These are phyloP conservation scores for Floccularia luteovirens DNA, from an alignment of 768 basidiomycete species.

Conservation along the genomic window DNA sequence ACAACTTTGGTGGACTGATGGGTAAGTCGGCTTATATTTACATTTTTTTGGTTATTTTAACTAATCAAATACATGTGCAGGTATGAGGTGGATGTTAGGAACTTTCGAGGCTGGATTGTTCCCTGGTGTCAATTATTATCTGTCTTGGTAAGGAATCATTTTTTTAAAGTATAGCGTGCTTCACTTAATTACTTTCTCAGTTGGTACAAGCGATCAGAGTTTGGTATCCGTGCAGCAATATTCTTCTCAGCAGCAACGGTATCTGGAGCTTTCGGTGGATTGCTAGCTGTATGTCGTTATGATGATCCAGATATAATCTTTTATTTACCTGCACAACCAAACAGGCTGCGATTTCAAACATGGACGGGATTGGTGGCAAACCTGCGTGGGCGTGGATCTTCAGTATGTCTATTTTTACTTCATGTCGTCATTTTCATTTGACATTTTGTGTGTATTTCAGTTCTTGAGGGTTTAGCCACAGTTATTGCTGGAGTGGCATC, in stretches of 20 bases:
- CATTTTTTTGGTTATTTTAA: neutral
- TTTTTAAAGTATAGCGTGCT: conserved; percentile 2
- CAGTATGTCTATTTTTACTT: conserved; percentile 22
- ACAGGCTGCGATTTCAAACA: conserved; percentile 58
- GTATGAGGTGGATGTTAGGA: conserved; percentile 66
- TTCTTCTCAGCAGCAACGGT: conserved; percentile 78
- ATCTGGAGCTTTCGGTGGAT: conserved; percentile 76
- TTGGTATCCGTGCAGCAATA: conserved; percentile 56
- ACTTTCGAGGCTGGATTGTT: conserved; percentile 68
- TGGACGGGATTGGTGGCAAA: conserved; percentile 65
- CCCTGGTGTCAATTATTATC: conserved; percentile 61
- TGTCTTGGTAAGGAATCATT: conserved; percentile 49
- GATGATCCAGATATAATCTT: conserved; percentile 6
- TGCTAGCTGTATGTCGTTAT: conserved; percentile 46
- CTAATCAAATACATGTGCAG: conserved; percentile 21
- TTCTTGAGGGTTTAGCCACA: conserved; percentile 62
- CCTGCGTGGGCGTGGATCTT: conserved; percentile 70
- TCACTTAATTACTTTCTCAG: conserved; percentile 12
- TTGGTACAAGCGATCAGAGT: conserved; percentile 66
- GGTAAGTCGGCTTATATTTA: conserved; percentile 27
- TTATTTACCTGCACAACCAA: neutral
- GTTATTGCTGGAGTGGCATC: conserved; percentile 58
- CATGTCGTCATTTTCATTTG: neutral
- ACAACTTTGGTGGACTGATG: conserved; percentile 61
- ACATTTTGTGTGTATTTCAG: conserved; percentile 13